A percentile compares a stretch with the other conserved stretches of the same genome.
These are phyloP conservation scores for Colletotrichum destructivum DNA, from an alignment of 2,329 filamentous ascomycete species.

Conservation along the genomic window DNA sequence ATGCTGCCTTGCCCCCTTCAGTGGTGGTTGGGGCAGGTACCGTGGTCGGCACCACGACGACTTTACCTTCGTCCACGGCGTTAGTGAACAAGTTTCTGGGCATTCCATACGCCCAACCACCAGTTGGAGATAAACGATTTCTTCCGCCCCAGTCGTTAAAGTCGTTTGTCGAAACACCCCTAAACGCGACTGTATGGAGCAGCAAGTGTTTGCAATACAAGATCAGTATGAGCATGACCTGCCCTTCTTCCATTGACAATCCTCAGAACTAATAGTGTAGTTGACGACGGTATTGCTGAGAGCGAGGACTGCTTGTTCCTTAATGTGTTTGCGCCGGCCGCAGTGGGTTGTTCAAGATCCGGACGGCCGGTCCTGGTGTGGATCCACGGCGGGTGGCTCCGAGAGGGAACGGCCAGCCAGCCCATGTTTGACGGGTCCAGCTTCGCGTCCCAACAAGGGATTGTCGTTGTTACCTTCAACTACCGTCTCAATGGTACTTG, in stretches of 20 bases:
- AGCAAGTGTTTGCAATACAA: slow-evolving; percentile 12
- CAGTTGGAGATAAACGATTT: slow-evolving; percentile 39
- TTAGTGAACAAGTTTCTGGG: slow-evolving; percentile 50
- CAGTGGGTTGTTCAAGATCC: slow-evolving; percentile 17
- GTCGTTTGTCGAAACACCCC: not conserved
- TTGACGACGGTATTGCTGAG: slow-evolving; percentile 30
- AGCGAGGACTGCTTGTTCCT: slow-evolving; percentile 54
- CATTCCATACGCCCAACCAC: slow-evolving; percentile 49
- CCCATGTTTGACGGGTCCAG: slow-evolving; percentile 25
- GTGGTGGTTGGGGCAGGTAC: slow-evolving; percentile 12
- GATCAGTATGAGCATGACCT: not conserved
- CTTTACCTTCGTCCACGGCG: slow-evolving; percentile 6
- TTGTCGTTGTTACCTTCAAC: slow-evolving; percentile 35
- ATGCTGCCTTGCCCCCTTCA: not conserved
- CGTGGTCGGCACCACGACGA: slow-evolving; percentile 4
- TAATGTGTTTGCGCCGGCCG: slow-evolving; percentile 51
- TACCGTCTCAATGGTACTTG: slow-evolving; percentile 22
- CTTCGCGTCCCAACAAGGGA: slow-evolving; percentile 25
- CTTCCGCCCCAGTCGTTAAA: not conserved
- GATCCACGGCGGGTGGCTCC: slow-evolving; percentile 42
- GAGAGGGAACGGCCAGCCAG: slow-evolving; percentile 23
- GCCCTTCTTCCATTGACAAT: not conserved
- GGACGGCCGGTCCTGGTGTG: slow-evolving; percentile 37
- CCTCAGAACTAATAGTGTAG: not conserved
- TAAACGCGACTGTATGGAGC: slow-evolving; percentile 19